These are phyloP conservation scores for Gracilaria caudata DNA, from an alignment of 23 red algal species.

Conservation along the genomic window DNA sequence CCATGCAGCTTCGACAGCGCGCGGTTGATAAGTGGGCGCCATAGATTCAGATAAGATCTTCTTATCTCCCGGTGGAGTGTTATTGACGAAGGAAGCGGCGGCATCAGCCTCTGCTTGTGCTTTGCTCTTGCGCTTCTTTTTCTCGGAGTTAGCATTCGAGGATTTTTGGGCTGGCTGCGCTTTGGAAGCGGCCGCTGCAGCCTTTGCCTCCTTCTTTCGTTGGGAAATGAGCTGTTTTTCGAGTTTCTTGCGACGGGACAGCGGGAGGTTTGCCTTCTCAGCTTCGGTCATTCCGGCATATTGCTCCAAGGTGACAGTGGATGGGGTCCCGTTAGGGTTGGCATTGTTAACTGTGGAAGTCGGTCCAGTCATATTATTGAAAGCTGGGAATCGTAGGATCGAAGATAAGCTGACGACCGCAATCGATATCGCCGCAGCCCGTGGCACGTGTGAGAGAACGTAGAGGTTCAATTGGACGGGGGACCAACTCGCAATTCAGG, in stretches of 20 bases:
- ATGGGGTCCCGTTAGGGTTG: not conserved
- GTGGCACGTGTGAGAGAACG: not conserved
- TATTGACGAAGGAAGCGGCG: constrained; percentile 69
- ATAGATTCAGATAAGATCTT: constrained; percentile 77
- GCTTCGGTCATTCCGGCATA: constrained; percentile 57
- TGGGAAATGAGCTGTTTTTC: constrained; percentile 51
- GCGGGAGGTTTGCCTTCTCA: constrained; percentile 29
- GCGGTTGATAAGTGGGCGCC: constrained; percentile 86
- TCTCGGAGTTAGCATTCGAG: constrained; percentile 25
- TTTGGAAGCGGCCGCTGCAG: constrained; percentile 37
- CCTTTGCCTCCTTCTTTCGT: constrained; percentile 62
- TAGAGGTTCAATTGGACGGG: not conserved
- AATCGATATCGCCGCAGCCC: too few relatives aligned
- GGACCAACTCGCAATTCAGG: not conserved
- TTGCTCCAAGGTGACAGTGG: constrained; percentile 40
- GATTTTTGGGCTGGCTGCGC: not conserved
- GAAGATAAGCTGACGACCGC: not conserved
- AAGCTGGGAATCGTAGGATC: not conserved
- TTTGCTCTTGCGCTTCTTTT: constrained; percentile 70
- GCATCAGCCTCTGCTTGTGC: constrained; percentile 49
- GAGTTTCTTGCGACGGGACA: constrained; percentile 68
- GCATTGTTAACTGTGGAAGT: not conserved
- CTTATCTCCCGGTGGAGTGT: constrained; percentile 80
- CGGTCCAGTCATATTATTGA: constrained; percentile 4
- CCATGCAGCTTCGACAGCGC: constrained; percentile 92